phyloP scores from a whole-genome alignment of 169 alveolate species.

The Cryptosporidium xiaoi region DNA sequence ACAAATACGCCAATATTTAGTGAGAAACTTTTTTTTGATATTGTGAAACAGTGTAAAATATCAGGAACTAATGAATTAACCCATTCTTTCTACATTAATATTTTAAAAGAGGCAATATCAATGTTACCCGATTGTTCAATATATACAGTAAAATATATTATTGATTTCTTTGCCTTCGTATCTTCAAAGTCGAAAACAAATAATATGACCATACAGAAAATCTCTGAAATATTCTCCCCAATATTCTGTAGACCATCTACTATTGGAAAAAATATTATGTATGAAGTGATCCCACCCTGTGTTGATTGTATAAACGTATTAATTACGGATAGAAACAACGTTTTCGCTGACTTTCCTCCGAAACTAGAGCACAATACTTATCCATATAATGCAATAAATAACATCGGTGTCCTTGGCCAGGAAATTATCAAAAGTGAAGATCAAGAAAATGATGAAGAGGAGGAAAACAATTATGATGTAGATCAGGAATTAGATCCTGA shows the following conservation, averaged over 20 bases:
- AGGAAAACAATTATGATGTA: background rate
- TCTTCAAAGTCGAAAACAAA: slow-evolving; percentile 41
- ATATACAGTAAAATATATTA: slow-evolving; percentile 20
- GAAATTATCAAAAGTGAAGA: background rate
- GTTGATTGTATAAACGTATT: slow-evolving; percentile 59
- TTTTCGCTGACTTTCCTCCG: slow-evolving; percentile 16
- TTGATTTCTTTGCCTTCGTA: slow-evolving; percentile 17
- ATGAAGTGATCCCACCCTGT: slow-evolving; percentile 61
- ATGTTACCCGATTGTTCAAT: slow-evolving; percentile 17
- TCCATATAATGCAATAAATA: background rate
- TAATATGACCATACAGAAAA: slow-evolving; percentile 61
- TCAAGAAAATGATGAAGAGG: slow-evolving; percentile 12
- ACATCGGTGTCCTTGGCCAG: background rate
- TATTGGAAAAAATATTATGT: slow-evolving; percentile 31
- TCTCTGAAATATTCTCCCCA: slow-evolving; percentile 64
- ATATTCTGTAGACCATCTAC: slow-evolving; percentile 53
- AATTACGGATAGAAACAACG: slow-evolving; percentile 35
- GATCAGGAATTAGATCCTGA: background rate
- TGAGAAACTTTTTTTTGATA: background rate
- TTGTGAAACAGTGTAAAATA: slow-evolving; percentile 38
- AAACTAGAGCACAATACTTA: slow-evolving; percentile 3
- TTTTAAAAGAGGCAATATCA: slow-evolving; percentile 44
- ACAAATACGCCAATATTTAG: slow-evolving; percentile 39
- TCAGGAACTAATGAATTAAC: slow-evolving; percentile 56
- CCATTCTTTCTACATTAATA: slow-evolving; percentile 37